Percentiles rank a stretch among this genome's conserved stretches.
These are phyloP conservation scores for Tricholoma sp. DNA, from an alignment of 768 basidiomycete species.

Conservation along the genomic window DNA sequence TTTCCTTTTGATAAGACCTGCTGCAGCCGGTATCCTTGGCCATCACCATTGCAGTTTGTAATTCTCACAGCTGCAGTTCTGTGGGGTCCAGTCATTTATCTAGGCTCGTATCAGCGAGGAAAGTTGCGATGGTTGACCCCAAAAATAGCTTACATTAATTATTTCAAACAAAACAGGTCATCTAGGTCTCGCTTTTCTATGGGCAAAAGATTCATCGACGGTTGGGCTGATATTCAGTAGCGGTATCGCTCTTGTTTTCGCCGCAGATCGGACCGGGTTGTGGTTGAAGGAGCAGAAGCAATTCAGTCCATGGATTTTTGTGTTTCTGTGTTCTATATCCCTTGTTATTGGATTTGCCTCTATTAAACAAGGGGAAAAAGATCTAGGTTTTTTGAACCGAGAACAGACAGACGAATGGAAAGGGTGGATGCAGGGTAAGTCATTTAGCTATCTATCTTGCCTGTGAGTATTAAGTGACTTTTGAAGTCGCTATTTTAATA, in stretches of 20 bases:
- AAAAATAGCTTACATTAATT: neutral
- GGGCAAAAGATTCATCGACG: conserved; percentile 34
- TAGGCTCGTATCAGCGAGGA: conserved; percentile 21
- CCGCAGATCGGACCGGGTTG: conserved; percentile 80
- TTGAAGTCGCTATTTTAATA: conserved; percentile 77
- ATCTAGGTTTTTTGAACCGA: conserved; percentile 83
- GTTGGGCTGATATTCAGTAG: conserved; percentile 53
- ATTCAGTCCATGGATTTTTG: conserved; percentile 66
- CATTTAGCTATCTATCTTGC: neutral
- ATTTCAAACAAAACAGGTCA: neutral
- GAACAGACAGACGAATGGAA: conserved; percentile 98
- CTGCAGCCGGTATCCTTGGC: conserved; percentile 72
- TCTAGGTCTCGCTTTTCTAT: conserved; percentile 2
- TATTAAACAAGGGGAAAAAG: conserved; percentile 68
- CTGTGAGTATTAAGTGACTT: conserved; percentile 2
- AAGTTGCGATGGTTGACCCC: conserved; percentile 1
- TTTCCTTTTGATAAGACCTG: conserved; percentile 74
- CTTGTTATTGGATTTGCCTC: conserved; percentile 59
- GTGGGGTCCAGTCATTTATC: conserved; percentile 47
- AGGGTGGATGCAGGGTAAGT: conserved; percentile 94
- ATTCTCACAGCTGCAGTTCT: conserved; percentile 42
- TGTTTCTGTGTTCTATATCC: conserved; percentile 46
- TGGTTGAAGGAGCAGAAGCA: conserved; percentile 91
- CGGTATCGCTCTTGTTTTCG: conserved; percentile 62
- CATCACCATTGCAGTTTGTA: conserved; percentile 50